Evolutionary conservation across 768 basidiomycete genomes (phyloP), one percentile per base, ranked within the genome.

Genomic region (Lenzites betulinus): DNA sequence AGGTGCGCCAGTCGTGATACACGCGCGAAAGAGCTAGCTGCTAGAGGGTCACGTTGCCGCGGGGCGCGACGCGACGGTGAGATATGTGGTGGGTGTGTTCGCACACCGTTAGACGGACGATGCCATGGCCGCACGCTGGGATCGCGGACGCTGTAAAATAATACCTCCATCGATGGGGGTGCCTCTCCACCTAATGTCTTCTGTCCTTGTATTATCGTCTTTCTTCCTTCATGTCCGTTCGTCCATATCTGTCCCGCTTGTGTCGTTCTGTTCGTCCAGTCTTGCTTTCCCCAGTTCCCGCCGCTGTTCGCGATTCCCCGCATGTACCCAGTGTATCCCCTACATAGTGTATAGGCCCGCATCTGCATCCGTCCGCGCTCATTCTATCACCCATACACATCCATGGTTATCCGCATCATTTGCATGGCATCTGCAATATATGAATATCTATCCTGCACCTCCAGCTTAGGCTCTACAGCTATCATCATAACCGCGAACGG

Each of bases 71-170:
- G n/a, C n/a, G n/a, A n/a, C n/a, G n/a, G 18, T 30, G 23, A 23
- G 13, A 6, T 18, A 8, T 23, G 39, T 23, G 18, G 22, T 6
- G 39, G 23, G 22, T 7, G 36, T 39, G 35, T 39, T 25, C 46
- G 44, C 15, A 26, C 49, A 42, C 38, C 13, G 11, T 36, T 51
- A 52, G 51, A 59, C 36, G 50, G 58, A 47, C 58, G 51, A 48
- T 52, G 33, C 58, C 56, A 50, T 8, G 56, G 56, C 47, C 35
- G 56, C 56, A 51, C 50, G 56, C 56, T 58, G 56, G 56, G 48
- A 47, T 58, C 56, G 56, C 48, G 56, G 56, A 58, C 56, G 56
- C 48, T 58, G 48, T 58, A 58, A 47, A 58, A 28, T 58, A 58
- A 20, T 8, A 22, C 30, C 11, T 33, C 30, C 30, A 33, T 11